A percentile compares a stretch with the other conserved stretches of the same genome.
phyloP scores from a whole-genome alignment of 176 grass and related monocot species.

The Phragmites australis region DNA sequence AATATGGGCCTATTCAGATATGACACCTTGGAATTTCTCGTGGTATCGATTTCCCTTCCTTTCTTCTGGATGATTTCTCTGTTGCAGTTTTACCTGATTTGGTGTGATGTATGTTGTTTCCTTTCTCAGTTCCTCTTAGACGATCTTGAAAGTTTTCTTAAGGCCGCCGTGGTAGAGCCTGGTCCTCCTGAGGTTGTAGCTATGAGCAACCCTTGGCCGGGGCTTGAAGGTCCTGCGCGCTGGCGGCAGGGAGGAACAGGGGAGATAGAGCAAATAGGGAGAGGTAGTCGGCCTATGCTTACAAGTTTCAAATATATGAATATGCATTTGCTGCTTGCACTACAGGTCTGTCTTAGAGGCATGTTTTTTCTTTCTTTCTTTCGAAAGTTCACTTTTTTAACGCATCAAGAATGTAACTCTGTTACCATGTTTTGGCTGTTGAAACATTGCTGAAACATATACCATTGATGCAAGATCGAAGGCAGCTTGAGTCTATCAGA shows the following conservation, averaged over 20 bases:
- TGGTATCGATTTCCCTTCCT: slow-evolving; percentile 33
- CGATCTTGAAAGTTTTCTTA: background rate
- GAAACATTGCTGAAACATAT: slow-evolving; percentile 51
- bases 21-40: slow-evolving; percentile 37
- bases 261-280: no score
- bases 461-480: slow-evolving; percentile 69
- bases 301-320: background rate
- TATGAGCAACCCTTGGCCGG: no score
- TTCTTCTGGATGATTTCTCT: background rate
- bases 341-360: background rate
- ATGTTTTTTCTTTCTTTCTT: background rate
- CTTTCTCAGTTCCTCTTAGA: slow-evolving; percentile 9
- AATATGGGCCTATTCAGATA: slow-evolving; percentile 49
- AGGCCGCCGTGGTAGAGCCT: background rate
- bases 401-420: slow-evolving; percentile 56
- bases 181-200: no score
- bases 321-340: slow-evolving; percentile 2
- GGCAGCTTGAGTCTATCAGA: slow-evolving; percentile 74
- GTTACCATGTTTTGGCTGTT: slow-evolving; percentile 56
- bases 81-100: slow-evolving; percentile 13
- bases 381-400: background rate
- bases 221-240: no score
- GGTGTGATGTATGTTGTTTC: background rate
- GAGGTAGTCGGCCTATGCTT: background rate
- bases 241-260: no score